Conservation (phyloP, 140 eudicot species). For the Ambrosia hybrid region DNA sequence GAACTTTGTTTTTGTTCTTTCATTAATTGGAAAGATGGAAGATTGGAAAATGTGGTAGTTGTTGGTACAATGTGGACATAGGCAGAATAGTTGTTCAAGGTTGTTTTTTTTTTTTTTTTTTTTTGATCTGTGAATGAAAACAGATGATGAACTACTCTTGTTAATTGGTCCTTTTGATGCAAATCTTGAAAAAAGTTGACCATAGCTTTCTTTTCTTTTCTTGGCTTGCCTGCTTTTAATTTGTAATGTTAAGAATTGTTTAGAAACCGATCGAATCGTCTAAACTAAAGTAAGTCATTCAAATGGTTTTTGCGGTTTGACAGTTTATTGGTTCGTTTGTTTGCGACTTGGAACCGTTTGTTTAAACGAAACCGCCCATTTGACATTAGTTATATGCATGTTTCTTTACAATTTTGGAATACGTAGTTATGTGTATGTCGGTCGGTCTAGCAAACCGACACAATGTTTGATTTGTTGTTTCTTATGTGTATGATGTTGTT, state of each 20-base stretch:
- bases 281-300: background rate
- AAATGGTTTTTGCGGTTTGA: background rate
- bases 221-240: background rate
- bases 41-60: slow-evolving; percentile 26
- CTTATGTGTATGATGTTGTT: too few relatives aligned
- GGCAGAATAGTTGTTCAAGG: background rate
- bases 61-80: slow-evolving; percentile 15
- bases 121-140: background rate
- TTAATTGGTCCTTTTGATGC: slow-evolving; percentile 9
- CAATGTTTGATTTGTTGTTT: too few relatives aligned
- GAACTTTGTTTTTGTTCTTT: slow-evolving; percentile 31
- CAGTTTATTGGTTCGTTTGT: too few relatives aligned
- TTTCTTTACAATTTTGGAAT: too few relatives aligned
- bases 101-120: too few relatives aligned
- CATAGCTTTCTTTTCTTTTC: background rate
- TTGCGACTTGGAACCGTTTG: background rate
- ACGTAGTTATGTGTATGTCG: background rate
- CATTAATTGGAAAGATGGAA: slow-evolving; percentile 26
- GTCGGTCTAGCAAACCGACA: too few relatives aligned
- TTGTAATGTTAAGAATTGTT: background rate
- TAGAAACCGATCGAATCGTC: background rate
- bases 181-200: slow-evolving; percentile 29
- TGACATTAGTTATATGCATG: background rate
- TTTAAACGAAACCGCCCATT: too few relatives aligned
- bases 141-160: slow-evolving; percentile 20